Evolutionary conservation across 2,329 filamentous ascomycete species (phyloP).

Genomic region (Ophiocordyceps camponoti-saundersi): DNA sequence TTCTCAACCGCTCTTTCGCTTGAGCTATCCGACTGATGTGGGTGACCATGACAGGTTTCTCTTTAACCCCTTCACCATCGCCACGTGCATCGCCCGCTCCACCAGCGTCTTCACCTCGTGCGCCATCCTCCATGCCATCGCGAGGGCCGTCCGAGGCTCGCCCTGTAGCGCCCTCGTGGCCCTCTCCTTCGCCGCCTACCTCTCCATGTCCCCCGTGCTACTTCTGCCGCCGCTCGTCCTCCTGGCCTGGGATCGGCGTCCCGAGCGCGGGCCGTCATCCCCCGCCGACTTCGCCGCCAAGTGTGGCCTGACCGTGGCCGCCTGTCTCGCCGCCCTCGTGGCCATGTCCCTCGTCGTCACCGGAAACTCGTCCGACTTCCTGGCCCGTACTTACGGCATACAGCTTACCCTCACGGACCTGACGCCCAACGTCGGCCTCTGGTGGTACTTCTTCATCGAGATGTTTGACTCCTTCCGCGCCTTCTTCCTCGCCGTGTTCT

Average conservation of each 20-base stretch:
- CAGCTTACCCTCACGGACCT: constrained; percentile 82
- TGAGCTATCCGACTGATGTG: not conserved
- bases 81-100: constrained; percentile 77
- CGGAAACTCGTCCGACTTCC: constrained; percentile 69
- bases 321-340: constrained; percentile 45
- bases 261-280: constrained; percentile 15
- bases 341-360: constrained; percentile 57
- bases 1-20: not conserved
- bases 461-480: constrained; percentile 97
- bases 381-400: constrained; percentile 80
- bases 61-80: constrained; percentile 87
- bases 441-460: constrained; percentile 99
- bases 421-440: constrained; percentile 86
- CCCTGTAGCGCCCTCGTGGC: constrained; percentile 66
- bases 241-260: constrained; percentile 57
- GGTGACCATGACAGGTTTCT: constrained; percentile 49
- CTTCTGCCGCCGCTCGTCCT: constrained; percentile 70
- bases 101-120: constrained; percentile 80
- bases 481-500: constrained; percentile 96
- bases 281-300: constrained; percentile 32
- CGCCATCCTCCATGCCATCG: constrained; percentile 69
- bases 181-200: constrained; percentile 72
- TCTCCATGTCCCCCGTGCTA: constrained; percentile 81
- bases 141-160: constrained; percentile 61
- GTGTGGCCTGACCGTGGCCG: constrained; percentile 34